phyloP scores from a whole-genome alignment of 176 grass and related monocot species.

The Aegilops bicornis region DNA sequence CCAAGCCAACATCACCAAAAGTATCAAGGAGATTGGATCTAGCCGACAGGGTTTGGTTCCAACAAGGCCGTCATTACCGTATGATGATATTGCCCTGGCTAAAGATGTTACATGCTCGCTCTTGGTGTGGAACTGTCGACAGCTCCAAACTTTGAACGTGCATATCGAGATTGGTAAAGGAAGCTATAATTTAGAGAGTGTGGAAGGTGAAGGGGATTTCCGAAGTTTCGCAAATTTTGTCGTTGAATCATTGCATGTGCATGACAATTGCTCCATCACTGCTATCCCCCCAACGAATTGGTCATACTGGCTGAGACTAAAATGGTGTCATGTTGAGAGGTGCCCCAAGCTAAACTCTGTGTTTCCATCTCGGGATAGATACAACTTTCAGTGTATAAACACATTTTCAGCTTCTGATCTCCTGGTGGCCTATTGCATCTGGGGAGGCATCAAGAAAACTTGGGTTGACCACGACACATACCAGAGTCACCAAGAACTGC shows the following conservation, averaged over 20 bases:
- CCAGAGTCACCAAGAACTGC: background rate
- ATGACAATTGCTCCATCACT: slow-evolving; percentile 5
- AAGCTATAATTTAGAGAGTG: background rate
- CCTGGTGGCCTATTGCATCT: background rate
- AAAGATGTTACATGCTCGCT: background rate
- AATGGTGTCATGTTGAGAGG: slow-evolving; percentile 9
- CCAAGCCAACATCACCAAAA: background rate
- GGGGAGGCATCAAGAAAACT: background rate
- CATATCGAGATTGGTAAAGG: slow-evolving; percentile 11
- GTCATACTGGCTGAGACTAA: fast-evolving
- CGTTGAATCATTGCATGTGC: background rate
- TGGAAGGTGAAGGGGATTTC: fast-evolving
- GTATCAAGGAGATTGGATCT: background rate
- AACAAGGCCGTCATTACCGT: background rate
- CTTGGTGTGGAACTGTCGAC: background rate
- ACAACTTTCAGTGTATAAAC: fast-evolving
- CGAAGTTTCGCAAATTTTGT: fast-evolving
- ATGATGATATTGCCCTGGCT: background rate
- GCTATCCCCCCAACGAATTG: background rate
- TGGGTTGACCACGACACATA: fast-evolving
- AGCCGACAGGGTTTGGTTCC: background rate
- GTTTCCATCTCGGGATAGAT: fast-evolving
- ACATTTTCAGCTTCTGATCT: background rate
- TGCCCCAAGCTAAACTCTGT: background rate
- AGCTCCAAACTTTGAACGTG: background rate